Evolutionary conservation across 257 asterid genomes (phyloP), one percentile per base, ranked within the genome.

Genomic region (Capsicum pubescens): DNA sequence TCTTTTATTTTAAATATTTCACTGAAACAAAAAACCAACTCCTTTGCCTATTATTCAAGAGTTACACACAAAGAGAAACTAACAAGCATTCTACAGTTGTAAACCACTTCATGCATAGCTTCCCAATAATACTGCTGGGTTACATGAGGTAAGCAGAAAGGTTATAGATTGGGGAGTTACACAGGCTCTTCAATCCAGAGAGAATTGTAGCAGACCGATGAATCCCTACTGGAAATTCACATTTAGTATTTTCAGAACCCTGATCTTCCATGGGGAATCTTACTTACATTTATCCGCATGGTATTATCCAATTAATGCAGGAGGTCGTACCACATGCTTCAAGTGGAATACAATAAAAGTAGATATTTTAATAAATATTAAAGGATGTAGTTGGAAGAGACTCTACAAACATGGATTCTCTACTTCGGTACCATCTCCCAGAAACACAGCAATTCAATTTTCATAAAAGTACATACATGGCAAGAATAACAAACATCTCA

Each of bases 121-220:
- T 36, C 77, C 77, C 54, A 68, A 36, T 54, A 68, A 36, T 36
- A 36, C 8, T 36, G 39, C 8, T 68, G 4, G 11, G 77, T 16
- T 68, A 68, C 54, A 68, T 15, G 77, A 68, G 54, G 77, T 32
- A 66, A 17, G 72, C 19, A 66, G 72, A 66, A 68, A 15, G 54
- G 26, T 39, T 68, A 68, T 68, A 36, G 54, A 68, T 68, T 66
- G 11, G 48, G 19, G 72, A 66, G 72, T 66, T 2, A 66, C n/a
- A 66, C n/a, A 13, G 1, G 72, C 72, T 66, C 48, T 66, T 66
- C 72, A 68, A 68, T 39, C 16, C 32, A 68, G 54, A 68, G 54
- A 68, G 77, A 68, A 68, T 39, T 8, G 50, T 39, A 36, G 39
- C 26, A 66, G 72, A 66, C 46, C 11, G 5, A 68, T 36, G 26